These are phyloP conservation scores for Exophiala alcalophila DNA, from an alignment of 2,329 filamentous ascomycete species.

Conservation along the genomic window DNA sequence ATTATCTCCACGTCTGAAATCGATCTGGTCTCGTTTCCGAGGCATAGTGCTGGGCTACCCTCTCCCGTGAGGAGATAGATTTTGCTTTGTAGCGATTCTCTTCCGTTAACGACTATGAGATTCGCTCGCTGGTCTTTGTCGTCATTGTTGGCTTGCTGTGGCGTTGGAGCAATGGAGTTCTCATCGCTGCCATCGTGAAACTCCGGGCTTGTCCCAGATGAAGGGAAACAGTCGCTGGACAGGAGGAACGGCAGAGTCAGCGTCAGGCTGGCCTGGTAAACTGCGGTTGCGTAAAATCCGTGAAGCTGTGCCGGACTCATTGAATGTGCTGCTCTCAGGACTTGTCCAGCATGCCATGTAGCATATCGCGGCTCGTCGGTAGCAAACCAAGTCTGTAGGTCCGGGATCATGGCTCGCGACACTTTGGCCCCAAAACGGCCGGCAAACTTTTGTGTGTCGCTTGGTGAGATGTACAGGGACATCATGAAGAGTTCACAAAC, in stretches of 20 bases:
- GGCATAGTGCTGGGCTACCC: background rate
- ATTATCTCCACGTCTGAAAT: background rate
- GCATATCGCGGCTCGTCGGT: constrained; percentile 44
- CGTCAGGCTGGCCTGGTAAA: constrained; percentile 66
- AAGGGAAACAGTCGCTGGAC: constrained; percentile 35
- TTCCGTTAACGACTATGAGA: constrained; percentile 3
- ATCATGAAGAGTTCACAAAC: constrained; percentile 35
- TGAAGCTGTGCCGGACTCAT: constrained; percentile 56
- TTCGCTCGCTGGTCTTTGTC: too few relatives aligned
- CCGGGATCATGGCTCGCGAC: constrained; percentile 36
- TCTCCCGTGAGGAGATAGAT: constrained; percentile 1
- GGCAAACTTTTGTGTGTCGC: constrained; percentile 44
- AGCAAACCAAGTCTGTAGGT: constrained; percentile 39
- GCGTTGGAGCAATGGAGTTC: background rate
- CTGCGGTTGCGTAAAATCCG: constrained; percentile 65
- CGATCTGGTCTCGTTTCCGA: background rate
- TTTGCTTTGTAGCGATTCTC: constrained; percentile 1
- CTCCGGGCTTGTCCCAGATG: background rate
- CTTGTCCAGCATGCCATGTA: constrained; percentile 66
- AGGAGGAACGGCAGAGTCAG: constrained; percentile 41
- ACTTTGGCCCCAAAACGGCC: constrained; percentile 43
- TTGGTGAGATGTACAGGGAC: constrained; percentile 42
- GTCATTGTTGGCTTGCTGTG: too few relatives aligned
- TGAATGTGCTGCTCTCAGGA: constrained; percentile 58
- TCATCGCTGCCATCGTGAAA: background rate